These are phyloP conservation scores for Xanthoparmelia taractica DNA, from an alignment of 495 filamentous ascomycete species.

Conservation along the genomic window DNA sequence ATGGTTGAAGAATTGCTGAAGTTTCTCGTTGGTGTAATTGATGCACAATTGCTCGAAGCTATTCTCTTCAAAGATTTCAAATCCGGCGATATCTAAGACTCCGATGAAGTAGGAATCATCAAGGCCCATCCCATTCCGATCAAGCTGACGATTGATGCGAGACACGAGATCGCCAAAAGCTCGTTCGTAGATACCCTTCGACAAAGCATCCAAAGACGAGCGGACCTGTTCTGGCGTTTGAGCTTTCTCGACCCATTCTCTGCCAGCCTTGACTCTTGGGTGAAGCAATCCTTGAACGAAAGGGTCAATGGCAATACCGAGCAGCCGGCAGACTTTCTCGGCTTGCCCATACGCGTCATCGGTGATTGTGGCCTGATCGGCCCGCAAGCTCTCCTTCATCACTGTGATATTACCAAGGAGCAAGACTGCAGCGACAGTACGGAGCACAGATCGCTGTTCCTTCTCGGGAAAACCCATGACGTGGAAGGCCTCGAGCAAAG, in stretches of 20 bases:
- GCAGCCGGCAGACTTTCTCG: constrained; percentile 68
- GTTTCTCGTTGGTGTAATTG: constrained; percentile 99
- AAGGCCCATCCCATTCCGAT: constrained; percentile 63
- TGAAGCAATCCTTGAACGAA: constrained; percentile 87
- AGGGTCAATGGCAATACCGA: constrained; percentile 74
- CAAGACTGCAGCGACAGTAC: constrained; percentile 81
- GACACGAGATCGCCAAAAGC: constrained; percentile 87
- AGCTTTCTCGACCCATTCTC: constrained; percentile 97
- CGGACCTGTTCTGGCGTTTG: constrained; percentile 95
- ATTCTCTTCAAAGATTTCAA: constrained; percentile 97
- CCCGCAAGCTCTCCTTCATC: constrained; percentile 77
- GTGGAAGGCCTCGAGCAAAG: constrained; percentile 82
- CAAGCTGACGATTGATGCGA: constrained; percentile 86
- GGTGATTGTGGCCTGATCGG: constrained; percentile 80
- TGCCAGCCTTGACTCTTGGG: constrained; percentile 86
- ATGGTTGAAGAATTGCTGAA: constrained; percentile 99
- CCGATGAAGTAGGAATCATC: constrained; percentile 95
- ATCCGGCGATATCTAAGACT: constrained; percentile 97
- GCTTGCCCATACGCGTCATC: constrained; percentile 63
- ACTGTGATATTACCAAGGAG: constrained; percentile 90
- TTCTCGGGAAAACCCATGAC: constrained; percentile 90
- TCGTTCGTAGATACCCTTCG: constrained; percentile 96
- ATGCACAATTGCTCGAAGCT: constrained; percentile 99
- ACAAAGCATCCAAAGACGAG: constrained; percentile 78
- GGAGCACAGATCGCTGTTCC: constrained; percentile 75